Evolutionary conservation across 2,329 filamentous ascomycete genomes (phyloP), one percentile per base, ranked within the genome.

Genomic region (Pestalotiopsis sp.): DNA sequence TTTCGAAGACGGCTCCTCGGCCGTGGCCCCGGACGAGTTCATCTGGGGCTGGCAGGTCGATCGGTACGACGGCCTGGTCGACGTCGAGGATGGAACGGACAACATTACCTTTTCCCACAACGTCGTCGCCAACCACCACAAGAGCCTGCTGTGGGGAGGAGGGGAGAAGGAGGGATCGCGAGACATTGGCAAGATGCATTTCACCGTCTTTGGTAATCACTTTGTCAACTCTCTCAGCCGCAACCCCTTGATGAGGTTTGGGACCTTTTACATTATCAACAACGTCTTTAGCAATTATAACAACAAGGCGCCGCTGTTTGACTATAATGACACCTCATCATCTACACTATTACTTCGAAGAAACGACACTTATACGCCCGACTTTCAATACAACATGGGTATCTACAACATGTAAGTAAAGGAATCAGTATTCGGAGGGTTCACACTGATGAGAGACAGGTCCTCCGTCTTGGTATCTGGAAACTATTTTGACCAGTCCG

Each of bases 101-200:
- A 30, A 66, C 39, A 68, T 72, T 48, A 72, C 71, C 10, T 71
- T 72, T 60, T 71, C 70, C 61, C 71, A 72, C 63, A 72, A 72
- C 35, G 59, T 71, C 24, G 68, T 72, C 24, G 69, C 70, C 1
- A 72, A 72, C 40, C 71, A 72, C 57, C 71, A 72, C 56, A 72
- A 71, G 69, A 72, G 71, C 57, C 48, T 72, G 10, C 68, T 72
- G 6, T 71, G 70, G 70, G 71, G 71, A 40, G 70, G 71, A n/a
- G 71, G 71, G 20, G 71, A 72, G 68, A 72, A 72, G 52, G 71
- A 72, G 3, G 71, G 66, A 1, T 13, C 59, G 2, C 66, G 70
- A 11, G 71, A 72, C 17, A 40, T 71, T 6, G 70, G 70, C n/a
- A 69, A 67, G 64, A 72, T 72, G 71, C 58, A 63, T 11, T 71